A percentile compares a stretch with the other conserved stretches of the same genome.
These are phyloP conservation scores for Thalassiosira oceanica DNA, from an alignment of 352 stramenopile species.

Conservation along the genomic window DNA sequence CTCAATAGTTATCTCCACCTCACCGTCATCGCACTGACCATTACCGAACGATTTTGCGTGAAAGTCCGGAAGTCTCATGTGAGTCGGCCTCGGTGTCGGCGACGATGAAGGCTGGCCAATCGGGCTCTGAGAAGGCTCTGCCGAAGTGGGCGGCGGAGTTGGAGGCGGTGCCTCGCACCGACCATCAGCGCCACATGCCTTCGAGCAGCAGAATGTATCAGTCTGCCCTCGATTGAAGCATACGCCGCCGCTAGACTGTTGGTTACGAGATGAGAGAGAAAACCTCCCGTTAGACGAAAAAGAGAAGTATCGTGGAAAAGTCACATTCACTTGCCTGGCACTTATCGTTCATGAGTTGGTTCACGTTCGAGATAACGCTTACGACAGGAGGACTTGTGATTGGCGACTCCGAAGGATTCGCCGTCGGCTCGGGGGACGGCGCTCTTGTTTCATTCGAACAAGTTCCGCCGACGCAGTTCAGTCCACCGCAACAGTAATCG, in stretches of 20 bases:
- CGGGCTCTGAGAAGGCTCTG: not conserved
- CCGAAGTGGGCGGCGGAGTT: not conserved
- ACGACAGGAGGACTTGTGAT: not conserved
- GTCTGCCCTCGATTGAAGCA: slow-evolving; percentile 7
- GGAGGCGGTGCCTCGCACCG: slow-evolving; percentile 6
- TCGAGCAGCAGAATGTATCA: slow-evolving; percentile 29
- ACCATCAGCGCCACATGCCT: slow-evolving; percentile 15
- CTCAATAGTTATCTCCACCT: slow-evolving; percentile 41
- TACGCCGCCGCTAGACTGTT: slow-evolving; percentile 4
- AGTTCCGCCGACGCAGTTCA: slow-evolving; percentile 13
- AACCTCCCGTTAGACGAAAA: no score
- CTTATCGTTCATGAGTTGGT: not conserved
- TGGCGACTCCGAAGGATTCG: not conserved
- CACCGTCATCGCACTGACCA: slow-evolving; percentile 1
- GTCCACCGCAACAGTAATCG: slow-evolving; percentile 26
- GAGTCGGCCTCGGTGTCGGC: not conserved
- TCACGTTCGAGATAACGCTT: not conserved
- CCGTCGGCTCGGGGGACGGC: not conserved
- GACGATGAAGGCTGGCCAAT: not conserved
- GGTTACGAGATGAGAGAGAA: no score
- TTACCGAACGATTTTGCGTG: not conserved
- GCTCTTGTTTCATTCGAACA: not conserved
- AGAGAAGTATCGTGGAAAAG: not conserved
- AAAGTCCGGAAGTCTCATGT: not conserved
- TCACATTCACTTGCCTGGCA: not conserved